These are phyloP conservation scores for Aspergillus fischeri DNA, from an alignment of 2,329 filamentous ascomycete species.

Conservation along the genomic window DNA sequence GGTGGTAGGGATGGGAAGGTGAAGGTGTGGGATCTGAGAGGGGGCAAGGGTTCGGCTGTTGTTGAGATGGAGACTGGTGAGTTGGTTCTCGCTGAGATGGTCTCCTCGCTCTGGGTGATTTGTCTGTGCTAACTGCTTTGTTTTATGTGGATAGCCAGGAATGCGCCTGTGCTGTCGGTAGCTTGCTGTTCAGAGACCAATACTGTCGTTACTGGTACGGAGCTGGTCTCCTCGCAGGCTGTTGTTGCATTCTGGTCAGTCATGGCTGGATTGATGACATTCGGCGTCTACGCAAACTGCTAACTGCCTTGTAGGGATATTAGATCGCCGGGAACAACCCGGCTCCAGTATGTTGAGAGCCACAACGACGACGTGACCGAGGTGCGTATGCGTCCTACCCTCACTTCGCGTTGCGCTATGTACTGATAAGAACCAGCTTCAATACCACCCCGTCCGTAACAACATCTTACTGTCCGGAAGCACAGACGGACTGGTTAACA, in stretches of 20 bases:
- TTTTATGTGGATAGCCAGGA: conserved; percentile 36
- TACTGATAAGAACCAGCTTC: conserved; percentile 32
- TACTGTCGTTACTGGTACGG: conserved; percentile 53
- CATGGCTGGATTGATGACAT: not conserved
- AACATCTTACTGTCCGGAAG: conserved; percentile 56
- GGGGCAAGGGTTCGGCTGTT: conserved; percentile 24
- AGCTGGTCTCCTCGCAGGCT: conserved; percentile 45
- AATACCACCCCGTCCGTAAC: conserved; percentile 50
- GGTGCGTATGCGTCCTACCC: conserved; percentile 30
- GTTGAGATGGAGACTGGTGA: conserved; percentile 35
- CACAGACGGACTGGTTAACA: conserved; percentile 59
- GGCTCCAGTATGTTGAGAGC: conserved; percentile 43
- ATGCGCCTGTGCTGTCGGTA: conserved; percentile 51
- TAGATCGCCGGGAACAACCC: conserved; percentile 33
- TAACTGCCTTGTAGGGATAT: conserved; percentile 40
- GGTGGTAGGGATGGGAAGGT: conserved; percentile 40
- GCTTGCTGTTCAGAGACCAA: conserved; percentile 45
- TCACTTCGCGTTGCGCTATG: not conserved
- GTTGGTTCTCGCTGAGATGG: conserved; percentile 4
- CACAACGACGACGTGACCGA: conserved; percentile 59
- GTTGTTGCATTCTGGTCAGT: conserved; percentile 43
- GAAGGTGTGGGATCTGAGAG: conserved; percentile 40
- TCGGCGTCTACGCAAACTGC: conserved; percentile 10
- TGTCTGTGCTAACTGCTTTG: conserved; percentile 2
- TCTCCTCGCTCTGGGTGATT: not conserved